These are phyloP conservation scores for Diutina catenulata DNA, from an alignment of 1,139 yeast genomes.

Conservation along the genomic window DNA sequence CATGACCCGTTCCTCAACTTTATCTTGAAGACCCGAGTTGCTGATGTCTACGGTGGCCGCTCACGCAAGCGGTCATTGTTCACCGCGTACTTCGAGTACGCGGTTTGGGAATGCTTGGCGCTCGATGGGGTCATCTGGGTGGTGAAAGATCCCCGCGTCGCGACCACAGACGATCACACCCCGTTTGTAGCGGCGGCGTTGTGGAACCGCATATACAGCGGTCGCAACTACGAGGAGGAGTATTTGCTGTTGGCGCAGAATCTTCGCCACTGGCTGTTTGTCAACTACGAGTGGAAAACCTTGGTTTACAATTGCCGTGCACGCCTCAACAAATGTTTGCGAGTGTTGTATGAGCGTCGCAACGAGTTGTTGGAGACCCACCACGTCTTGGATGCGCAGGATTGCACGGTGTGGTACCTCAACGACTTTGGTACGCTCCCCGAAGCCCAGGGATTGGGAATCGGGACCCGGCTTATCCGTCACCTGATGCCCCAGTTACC, in stretches of 20 bases:
- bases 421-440: slow-evolving; percentile 30
- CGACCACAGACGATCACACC: not conserved
- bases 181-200: not conserved
- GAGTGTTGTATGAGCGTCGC: slow-evolving; percentile 4
- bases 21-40: slow-evolving; percentile 21
- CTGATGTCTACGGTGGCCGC: slow-evolving; percentile 10
- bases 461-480: slow-evolving; percentile 23
- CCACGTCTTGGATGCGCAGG: slow-evolving; percentile 9
- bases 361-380: slow-evolving; percentile 18
- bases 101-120: slow-evolving; percentile 24
- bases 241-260: not conserved
- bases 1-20: slow-evolving; percentile 31
- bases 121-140: slow-evolving; percentile 22
- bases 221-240: not conserved
- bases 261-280: not conserved
- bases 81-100: slow-evolving; percentile 25
- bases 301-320: not conserved
- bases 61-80: slow-evolving; percentile 20
- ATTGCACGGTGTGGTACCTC: slow-evolving; percentile 24
- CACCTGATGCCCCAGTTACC: slow-evolving; percentile 16
- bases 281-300: not conserved
- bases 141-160: slow-evolving; percentile 16
- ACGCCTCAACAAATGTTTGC: not conserved
- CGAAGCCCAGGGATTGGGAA: slow-evolving; percentile 28
- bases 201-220: slow-evolving; percentile 1